Evolutionary conservation across 768 basidiomycete species (phyloP).

Genomic region (Trametopsis cervina): DNA sequence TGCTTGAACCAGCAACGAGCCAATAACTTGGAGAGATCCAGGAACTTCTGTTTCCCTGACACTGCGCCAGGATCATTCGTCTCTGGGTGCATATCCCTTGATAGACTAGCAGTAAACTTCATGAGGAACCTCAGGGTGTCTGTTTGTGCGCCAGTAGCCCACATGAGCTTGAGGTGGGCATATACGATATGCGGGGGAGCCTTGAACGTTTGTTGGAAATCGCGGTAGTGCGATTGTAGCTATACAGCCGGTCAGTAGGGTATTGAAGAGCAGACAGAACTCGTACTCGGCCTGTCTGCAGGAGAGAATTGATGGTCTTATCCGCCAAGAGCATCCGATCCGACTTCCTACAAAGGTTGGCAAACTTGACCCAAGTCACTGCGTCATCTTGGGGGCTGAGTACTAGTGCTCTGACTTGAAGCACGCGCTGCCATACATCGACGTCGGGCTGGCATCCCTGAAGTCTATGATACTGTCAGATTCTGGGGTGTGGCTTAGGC

Average conservation of each 20-base stretch:
- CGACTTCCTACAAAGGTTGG: constrained; percentile 92
- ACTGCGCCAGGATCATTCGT: constrained; percentile 43
- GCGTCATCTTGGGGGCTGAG: constrained; percentile 91
- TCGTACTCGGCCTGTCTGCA: constrained; percentile 64
- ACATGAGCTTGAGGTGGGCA: constrained; percentile 91
- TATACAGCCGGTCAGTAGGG: constrained; percentile 9
- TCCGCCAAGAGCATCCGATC: constrained; percentile 94
- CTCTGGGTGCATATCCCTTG: constrained; percentile 66
- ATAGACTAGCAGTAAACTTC: constrained; percentile 71
- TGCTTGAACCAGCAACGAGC: constrained; percentile 96
- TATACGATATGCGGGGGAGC: constrained; percentile 96
- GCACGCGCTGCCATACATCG: constrained; percentile 96
- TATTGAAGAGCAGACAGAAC: not conserved
- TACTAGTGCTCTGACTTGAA: constrained; percentile 93
- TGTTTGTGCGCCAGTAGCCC: constrained; percentile 77
- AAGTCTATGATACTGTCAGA: too few relatives aligned
- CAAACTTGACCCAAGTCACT: constrained; percentile 98
- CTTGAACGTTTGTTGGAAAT: constrained; percentile 44
- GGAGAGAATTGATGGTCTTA: constrained; percentile 90
- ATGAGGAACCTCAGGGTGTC: constrained; percentile 80
- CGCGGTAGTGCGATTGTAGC: constrained; percentile 42
- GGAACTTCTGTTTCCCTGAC: constrained; percentile 51
- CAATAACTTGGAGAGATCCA: constrained; percentile 77
- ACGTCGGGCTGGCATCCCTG: constrained; percentile 97
- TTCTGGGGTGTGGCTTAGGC: too few relatives aligned